Evolutionary conservation across 1,284 basidiomycete genomes (phyloP), one percentile per base, ranked within the genome.

Genomic region (Heterobasidion annosum): DNA sequence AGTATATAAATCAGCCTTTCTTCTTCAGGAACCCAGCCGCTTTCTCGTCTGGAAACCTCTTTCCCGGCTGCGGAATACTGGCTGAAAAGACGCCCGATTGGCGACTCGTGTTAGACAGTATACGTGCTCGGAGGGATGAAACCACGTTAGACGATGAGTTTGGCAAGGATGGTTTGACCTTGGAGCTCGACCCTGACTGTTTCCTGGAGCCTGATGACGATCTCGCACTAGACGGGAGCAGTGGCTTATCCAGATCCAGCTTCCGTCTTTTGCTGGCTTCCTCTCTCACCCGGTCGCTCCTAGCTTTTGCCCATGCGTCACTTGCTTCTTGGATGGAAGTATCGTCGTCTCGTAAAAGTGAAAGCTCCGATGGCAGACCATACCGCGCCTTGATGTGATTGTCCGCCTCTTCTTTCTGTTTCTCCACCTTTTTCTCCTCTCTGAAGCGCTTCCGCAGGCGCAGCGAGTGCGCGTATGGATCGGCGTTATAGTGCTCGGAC

Each of bases 381-480:
- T 91, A 94, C 57, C 78, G 76, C 35, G 75, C 78, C 60, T 84
- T 87, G 47, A 96, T 68, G 10, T 70, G 70, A 44, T 88, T 82
- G 62, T 97, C 91, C 8, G 74, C 76, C 34, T 73, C 75, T 54
- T 81, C 75, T 59, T 85, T 84, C 46, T 76, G 78, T 57, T 82
- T 73, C 53, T 88, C 82, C 0, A 87, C 68, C 66, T 86, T 88
- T 73, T 98, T 98, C 62, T 91, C 89, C 56, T 81, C 79, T 1
- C 97, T 82, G 65, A 98, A 97, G 16, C 77, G 77, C 61, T 85
- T 86, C 35, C 97, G 82, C 7, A 88, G 78, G 54, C 81, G 81
- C 6, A 72, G 67, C 5, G 93, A 96, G 18, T 89, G 79, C 0
- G 78, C 59, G 65, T 95, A 98, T 0, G 96, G 96, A 69, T 98